Conservation (phyloP, 345 rosid species). For the Rhizophora mangle region DNA sequence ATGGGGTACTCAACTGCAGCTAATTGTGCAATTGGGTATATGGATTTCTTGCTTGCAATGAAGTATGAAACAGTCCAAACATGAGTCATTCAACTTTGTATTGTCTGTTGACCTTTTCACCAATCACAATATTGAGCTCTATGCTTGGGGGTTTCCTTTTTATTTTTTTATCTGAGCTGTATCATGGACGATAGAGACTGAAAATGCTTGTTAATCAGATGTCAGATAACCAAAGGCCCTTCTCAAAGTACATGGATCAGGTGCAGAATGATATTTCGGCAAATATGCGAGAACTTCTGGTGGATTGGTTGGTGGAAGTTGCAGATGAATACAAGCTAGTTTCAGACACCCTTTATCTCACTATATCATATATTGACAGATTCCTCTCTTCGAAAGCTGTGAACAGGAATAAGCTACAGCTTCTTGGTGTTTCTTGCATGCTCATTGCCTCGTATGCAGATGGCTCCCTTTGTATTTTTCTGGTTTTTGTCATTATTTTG, state of each 20-base stretch:
- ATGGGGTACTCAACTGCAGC: no score
- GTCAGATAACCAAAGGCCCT: constrained; percentile 14
- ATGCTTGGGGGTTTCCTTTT: background rate
- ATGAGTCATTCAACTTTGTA: background rate
- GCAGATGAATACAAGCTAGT: constrained; percentile 22
- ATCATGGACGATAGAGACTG: background rate
- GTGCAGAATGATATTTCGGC: constrained; percentile 19
- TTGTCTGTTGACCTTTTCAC: background rate
- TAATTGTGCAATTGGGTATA: no score
- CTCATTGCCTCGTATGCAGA: constrained; percentile 25
- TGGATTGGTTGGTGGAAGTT: constrained; percentile 32
- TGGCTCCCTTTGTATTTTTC: background rate
- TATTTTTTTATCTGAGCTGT: no score
- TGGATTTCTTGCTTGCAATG: no score
- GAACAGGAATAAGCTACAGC: constrained; percentile 16
- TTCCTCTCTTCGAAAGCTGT: constrained; percentile 17
- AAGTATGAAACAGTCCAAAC: background rate
- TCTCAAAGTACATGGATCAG: constrained; percentile 11
- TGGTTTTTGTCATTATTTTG: background rate
- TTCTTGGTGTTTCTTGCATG: constrained; percentile 30
- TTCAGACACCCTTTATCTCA: constrained; percentile 18
- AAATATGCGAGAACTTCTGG: constrained; percentile 22
- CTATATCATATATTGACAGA: constrained; percentile 20
- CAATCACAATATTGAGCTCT: background rate
- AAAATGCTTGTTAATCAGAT: constrained; percentile 13